Evolutionary conservation across 1,284 basidiomycete genomes (phyloP).

Genomic region (Heterobasidion occidentale): DNA sequence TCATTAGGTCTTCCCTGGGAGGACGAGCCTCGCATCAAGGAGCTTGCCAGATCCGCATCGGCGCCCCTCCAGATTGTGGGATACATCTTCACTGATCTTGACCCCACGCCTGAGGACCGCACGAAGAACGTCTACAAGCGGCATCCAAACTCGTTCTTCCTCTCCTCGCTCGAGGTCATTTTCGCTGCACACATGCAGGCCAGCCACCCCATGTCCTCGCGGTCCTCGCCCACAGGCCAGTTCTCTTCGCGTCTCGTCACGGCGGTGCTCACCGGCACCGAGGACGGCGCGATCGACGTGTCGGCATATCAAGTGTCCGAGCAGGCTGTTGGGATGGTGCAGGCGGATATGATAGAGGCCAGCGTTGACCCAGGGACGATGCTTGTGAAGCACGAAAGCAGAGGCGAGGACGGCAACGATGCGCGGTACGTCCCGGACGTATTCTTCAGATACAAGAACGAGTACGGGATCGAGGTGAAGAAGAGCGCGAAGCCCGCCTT

Average conservation of each 20-base stretch:
- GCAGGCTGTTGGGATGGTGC: slow-evolving; percentile 95
- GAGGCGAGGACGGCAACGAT: slow-evolving; percentile 41
- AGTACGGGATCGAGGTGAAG: slow-evolving; percentile 96
- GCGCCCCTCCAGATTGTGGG: slow-evolving; percentile 80
- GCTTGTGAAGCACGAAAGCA: slow-evolving; percentile 78
- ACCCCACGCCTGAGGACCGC: slow-evolving; percentile 73
- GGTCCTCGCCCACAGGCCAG: slow-evolving; percentile 74
- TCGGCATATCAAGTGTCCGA: slow-evolving; percentile 93
- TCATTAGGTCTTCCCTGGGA: slow-evolving; percentile 92
- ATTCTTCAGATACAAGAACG: slow-evolving; percentile 98
- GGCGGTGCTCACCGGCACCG: slow-evolving; percentile 87
- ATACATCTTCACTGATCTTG: slow-evolving; percentile 94
- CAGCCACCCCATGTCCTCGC: slow-evolving; percentile 69
- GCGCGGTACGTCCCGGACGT: slow-evolving; percentile 98
- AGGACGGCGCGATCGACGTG: slow-evolving; percentile 87
- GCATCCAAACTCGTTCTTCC: slow-evolving; percentile 90
- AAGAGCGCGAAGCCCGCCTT: slow-evolving; percentile 98
- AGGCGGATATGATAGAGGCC: slow-evolving; percentile 97
- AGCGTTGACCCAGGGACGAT: slow-evolving; percentile 92
- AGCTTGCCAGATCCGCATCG: slow-evolving; percentile 59
- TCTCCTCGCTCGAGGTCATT: slow-evolving; percentile 89
- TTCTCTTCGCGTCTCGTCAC: slow-evolving; percentile 93
- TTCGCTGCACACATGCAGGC: slow-evolving; percentile 88
- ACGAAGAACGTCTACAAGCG: slow-evolving; percentile 89
- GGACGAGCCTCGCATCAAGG: slow-evolving; percentile 74